Percentiles rank a stretch among this genome's conserved stretches.
These are phyloP conservation scores for Cytospora leucostoma DNA, from an alignment of 2,329 filamentous ascomycete genomes.

Conservation along the genomic window DNA sequence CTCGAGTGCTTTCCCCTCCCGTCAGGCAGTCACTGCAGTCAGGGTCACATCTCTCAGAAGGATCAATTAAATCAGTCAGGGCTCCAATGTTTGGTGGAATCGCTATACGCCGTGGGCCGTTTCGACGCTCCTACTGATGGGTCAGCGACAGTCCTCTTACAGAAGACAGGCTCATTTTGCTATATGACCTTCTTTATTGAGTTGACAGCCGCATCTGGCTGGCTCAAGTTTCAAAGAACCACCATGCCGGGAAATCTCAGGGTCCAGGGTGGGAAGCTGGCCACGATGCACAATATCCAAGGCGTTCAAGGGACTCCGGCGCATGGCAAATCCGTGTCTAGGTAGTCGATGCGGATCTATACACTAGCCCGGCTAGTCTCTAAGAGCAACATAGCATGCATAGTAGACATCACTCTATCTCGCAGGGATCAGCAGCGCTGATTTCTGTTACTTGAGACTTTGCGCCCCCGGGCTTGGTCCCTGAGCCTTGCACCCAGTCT, in stretches of 20 bases:
- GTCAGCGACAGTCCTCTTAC: neutral
- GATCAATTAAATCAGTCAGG: neutral
- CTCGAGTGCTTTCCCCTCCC: neutral
- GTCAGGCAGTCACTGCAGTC: neutral
- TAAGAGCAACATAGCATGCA: neutral
- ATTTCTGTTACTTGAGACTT: neutral
- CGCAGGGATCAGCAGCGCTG: neutral
- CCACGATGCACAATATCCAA: neutral
- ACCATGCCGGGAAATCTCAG: neutral
- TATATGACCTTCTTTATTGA: neutral
- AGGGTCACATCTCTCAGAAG: neutral
- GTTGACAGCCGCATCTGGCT: neutral
- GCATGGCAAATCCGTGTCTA: neutral
- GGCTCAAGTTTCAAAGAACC: neutral
- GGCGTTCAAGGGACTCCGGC: neutral
- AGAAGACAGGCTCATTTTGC: neutral
- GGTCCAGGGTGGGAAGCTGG: neutral
- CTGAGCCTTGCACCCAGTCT: constrained; percentile 15
- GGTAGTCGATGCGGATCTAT: neutral
- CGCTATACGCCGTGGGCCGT: neutral
- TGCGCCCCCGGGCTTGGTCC: neutral
- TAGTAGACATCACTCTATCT: neutral
- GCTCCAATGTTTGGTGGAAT: neutral
- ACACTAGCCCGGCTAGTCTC: neutral
- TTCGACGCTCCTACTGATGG: neutral